Evolutionary conservation across 1,139 yeast genomes (phyloP), one percentile per base, ranked within the genome.

Genomic region (Tardiomyces depauwii): DNA sequence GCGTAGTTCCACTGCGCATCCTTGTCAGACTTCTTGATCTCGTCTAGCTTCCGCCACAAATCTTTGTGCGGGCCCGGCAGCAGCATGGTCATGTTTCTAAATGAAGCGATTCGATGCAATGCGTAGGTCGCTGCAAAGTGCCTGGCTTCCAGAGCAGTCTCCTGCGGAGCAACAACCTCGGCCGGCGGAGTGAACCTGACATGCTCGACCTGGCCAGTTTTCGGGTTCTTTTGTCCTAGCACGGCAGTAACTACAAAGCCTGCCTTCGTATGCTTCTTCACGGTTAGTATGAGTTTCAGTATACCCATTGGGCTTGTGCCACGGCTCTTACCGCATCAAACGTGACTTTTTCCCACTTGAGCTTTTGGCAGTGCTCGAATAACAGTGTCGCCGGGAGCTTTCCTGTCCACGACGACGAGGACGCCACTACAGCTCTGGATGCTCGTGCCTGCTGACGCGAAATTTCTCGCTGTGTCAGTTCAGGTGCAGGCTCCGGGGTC

Each of bases 81-180:
- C 56, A 87, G 81, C 88, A 88, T 81, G 54, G 84, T 86, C 66
- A 89, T 65, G 59, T 86, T 88, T 55, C 88, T 87, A 54, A 81
- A 80, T 50, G 79, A 85, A 36, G 89, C 82, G 14, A 91, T 73
- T 28, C 96, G 70, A 60, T 80, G 89, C 51, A 91, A 63, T 0
- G 91, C 89, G 57, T 82, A 86, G 0, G 96, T 89, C 0, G 98
- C 96, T 1, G 89, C 87, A 59, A 76, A 75, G 61, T 89, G 95
- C 44, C 96, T 73, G 2, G 97, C 96, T 56, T 89, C 97, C 40
- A 87, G 71, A 9, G 94, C 76, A 0, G 96, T 86, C 45, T 76
- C 82, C 56, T 82, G 85, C 0, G 87, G 80, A n/a, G 66, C 62
- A 18, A 79, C 71, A 9, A 71, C 52, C 19, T 69, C 69, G 2